Evolutionary conservation across 2,329 filamentous ascomycete species (phyloP).

Genomic region (Talaromyces sp.): DNA sequence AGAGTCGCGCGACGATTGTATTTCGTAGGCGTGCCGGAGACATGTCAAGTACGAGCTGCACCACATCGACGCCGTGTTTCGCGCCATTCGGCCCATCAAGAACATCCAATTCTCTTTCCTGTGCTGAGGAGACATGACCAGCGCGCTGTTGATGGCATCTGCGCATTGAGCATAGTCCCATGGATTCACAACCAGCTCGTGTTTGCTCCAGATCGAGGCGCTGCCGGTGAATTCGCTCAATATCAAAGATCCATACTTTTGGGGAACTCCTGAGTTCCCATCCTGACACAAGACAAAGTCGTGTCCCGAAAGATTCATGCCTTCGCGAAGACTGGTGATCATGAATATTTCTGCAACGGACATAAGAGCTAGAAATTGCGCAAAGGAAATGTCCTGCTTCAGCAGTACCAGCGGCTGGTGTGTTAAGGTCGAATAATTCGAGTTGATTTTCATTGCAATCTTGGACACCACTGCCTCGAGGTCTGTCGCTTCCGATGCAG

Average conservation of each 20-base stretch:
- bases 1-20: conserved; percentile 72
- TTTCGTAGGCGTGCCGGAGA: conserved; percentile 67
- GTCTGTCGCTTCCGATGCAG: conserved; percentile 76
- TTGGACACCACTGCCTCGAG: conserved; percentile 81
- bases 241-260: conserved; percentile 81
- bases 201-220: conserved; percentile 70
- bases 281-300: conserved; percentile 92
- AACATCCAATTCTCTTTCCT: conserved; percentile 68
- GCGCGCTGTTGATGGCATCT: conserved; percentile 71
- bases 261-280: conserved; percentile 56
- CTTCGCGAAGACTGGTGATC: conserved; percentile 89
- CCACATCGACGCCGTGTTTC: conserved; percentile 79
- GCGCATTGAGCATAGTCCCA: conserved; percentile 90
- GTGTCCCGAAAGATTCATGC: conserved; percentile 92
- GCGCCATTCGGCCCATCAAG: conserved; percentile 64
- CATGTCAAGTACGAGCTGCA: conserved; percentile 62
- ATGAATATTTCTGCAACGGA: conserved; percentile 84
- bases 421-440: conserved; percentile 76
- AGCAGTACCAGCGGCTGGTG: conserved; percentile 89
- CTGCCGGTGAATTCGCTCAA: conserved; percentile 93
- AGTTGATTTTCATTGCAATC: conserved; percentile 90
- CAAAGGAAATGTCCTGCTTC: conserved; percentile 86
- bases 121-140: conserved; percentile 74
- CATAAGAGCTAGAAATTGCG: conserved; percentile 84
- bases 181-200: conserved; percentile 81